Base-by-base conservation (phyloP, 345 rosid species). In the Rhizophora mangle region DNA sequence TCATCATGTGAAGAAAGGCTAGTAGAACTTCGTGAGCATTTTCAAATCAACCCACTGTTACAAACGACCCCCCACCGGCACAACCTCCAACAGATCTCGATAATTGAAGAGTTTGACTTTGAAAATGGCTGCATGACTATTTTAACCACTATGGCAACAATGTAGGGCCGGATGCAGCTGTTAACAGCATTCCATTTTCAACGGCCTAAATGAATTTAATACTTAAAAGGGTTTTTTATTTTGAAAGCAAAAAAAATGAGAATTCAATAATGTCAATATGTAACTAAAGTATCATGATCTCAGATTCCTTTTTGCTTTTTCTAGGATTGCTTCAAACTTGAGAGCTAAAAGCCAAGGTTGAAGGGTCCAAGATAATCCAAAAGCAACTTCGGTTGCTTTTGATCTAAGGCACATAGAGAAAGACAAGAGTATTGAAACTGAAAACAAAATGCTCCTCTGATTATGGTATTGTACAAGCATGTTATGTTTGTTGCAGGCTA, bases 171-270 rank as follows among this genome's bases (percentile, higher is more conserved):
- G 26, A 1, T 21, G 8, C 4, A 10, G 13, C 67, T 22, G 51
- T 27, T n/a, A 27, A 47, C 21, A 32, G 15, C 46, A n/a, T 3
- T 53, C 13, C 70, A 67, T 0, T 30, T 60, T 75, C 79, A 60
- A 64, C 27, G 21, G 19, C 60, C 43, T 26, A 8, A 24, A n/a
- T 36, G 51, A 26, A 55, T 62, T 62, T 67, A 49, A 61, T 68
- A 63, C 13, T 56, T 22, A 20, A 60, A 60, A 53, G 37, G 47
- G 58, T 18, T 26, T 72, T 72, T 34, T 24, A 24, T 24, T 67
- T 71, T 68, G 71, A 47, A 53, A 22, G 57, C 43, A 53, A 60
- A 53, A 24, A 24, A 68, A 68, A 52, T 19, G 32, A 30, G 32
- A 26, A 60, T n/a, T 27, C 8, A 51, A 1, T 54, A n/a, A 20